phyloP scores from a whole-genome alignment of 768 basidiomycete genomes.

The Suillus luteus region DNA sequence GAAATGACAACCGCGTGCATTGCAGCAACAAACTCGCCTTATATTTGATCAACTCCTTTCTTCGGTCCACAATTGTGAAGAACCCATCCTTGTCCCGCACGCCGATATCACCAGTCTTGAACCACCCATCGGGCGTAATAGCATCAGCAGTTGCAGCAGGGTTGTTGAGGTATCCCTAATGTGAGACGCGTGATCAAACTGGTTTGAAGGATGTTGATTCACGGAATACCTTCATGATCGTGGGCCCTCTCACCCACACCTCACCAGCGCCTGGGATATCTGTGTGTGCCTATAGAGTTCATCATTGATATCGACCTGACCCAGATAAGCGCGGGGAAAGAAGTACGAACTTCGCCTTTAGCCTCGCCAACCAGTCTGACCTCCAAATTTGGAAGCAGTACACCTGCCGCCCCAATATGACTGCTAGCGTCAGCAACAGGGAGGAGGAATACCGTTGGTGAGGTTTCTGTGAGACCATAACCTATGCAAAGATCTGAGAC shows the following conservation, averaged over 20 bases:
- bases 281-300: conserved; percentile 25
- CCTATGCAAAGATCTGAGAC: conserved; percentile 39
- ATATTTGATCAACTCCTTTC: conserved; percentile 78
- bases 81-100: conserved; percentile 67
- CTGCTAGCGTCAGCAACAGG: conserved; percentile 41
- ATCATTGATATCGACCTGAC: background rate
- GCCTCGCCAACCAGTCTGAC: conserved; percentile 69
- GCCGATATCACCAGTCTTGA: conserved; percentile 88
- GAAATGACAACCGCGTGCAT: background rate
- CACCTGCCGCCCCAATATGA: conserved; percentile 68
- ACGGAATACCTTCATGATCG: conserved; percentile 68
- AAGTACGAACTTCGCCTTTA: conserved; percentile 43
- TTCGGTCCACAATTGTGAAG: conserved; percentile 73
- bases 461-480: conserved; percentile 83
- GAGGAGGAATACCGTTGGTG: conserved; percentile 66
- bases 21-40: conserved; percentile 40
- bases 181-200: conserved; percentile 3
- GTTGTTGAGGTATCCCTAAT: conserved; percentile 77
- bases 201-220: background rate
- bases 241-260: conserved; percentile 78
- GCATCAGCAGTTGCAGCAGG: conserved; percentile 63
- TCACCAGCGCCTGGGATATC: conserved; percentile 60
- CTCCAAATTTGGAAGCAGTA: conserved; percentile 74
- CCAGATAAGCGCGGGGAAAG: background rate
- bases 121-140: conserved; percentile 77